Evolutionary conservation across 2,329 filamentous ascomycete genomes (phyloP).

Genomic region (Aspergillus versicolor): DNA sequence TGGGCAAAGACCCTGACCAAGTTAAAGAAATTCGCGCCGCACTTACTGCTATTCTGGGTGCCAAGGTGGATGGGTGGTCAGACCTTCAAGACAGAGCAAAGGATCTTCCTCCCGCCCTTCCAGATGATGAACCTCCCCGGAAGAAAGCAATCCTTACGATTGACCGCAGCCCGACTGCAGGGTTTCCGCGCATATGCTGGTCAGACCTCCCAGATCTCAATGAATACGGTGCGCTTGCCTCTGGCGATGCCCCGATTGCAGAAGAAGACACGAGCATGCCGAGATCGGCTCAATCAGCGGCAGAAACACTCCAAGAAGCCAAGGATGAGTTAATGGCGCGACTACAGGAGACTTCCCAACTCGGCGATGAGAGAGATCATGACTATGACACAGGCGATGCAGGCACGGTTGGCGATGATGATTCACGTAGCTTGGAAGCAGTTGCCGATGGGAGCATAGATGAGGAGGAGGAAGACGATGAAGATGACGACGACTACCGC

Average conservation of each 20-base stretch:
- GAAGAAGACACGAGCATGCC: constrained; percentile 49
- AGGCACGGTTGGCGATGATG: constrained; percentile 44
- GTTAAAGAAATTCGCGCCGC: constrained; percentile 46
- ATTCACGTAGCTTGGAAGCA: constrained; percentile 42
- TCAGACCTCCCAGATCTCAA: constrained; percentile 45
- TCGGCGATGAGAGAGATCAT: constrained; percentile 40
- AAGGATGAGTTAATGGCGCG: constrained; percentile 53
- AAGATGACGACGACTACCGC: constrained; percentile 53
- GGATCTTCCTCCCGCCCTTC: constrained; percentile 35
- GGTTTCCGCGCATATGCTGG: constrained; percentile 43
- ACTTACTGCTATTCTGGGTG: constrained; percentile 43
- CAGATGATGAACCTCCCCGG: constrained; percentile 36
- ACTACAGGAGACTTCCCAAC: constrained; percentile 45
- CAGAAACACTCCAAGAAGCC: constrained; percentile 51
- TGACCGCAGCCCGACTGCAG: constrained; percentile 40
- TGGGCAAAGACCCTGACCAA: constrained; percentile 46
- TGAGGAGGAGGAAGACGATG: constrained; percentile 55
- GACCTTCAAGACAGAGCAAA: constrained; percentile 41
- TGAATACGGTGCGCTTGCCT: constrained; percentile 39
- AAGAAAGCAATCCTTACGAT: constrained; percentile 44
- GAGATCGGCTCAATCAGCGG: constrained; percentile 48
- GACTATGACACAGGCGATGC: constrained; percentile 43
- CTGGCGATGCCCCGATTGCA: constrained; percentile 40
- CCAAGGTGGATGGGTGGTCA: constrained; percentile 46
- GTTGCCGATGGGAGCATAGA: constrained; percentile 46